Evolutionary conservation across 768 basidiomycete genomes (phyloP).

Genomic region (Podaxis sp.): DNA sequence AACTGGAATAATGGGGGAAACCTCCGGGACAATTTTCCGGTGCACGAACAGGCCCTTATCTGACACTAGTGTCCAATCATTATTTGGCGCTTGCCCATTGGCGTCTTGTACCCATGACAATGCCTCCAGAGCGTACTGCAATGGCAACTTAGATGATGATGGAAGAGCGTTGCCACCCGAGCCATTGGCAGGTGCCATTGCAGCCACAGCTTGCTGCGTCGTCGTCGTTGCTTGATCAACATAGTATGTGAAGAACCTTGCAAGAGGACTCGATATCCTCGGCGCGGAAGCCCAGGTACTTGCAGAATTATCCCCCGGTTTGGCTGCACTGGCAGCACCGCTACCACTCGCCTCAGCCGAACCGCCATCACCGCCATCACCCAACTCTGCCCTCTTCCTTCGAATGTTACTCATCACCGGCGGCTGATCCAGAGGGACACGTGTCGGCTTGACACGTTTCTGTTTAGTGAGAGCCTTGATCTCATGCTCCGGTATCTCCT

Average conservation of each 20-base stretch:
- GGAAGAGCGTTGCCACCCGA: slow-evolving; percentile 36
- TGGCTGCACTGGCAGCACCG: slow-evolving; percentile 10
- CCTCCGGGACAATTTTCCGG: slow-evolving; percentile 67
- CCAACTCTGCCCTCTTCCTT: slow-evolving; percentile 70
- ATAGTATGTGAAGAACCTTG: slow-evolving; percentile 69
- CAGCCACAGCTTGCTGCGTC: slow-evolving; percentile 75
- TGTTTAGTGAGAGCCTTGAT: slow-evolving; percentile 76
- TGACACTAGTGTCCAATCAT: slow-evolving; percentile 73
- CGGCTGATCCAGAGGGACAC: slow-evolving; percentile 92
- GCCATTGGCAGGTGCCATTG: slow-evolving; percentile 55
- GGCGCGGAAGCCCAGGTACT: slow-evolving; percentile 55
- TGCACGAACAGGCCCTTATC: slow-evolving; percentile 77
- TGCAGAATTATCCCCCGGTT: slow-evolving; percentile 7
- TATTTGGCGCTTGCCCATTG: slow-evolving; percentile 20
- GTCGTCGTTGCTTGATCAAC: slow-evolving; percentile 70
- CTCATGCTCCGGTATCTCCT: slow-evolving; percentile 84
- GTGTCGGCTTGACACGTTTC: slow-evolving; percentile 80
- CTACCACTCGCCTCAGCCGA: slow-evolving; percentile 15
- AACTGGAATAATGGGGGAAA: slow-evolving; percentile 79
- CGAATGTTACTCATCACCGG: slow-evolving; percentile 72
- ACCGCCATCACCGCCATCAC: slow-evolving; percentile 39
- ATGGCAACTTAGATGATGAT: slow-evolving; percentile 59
- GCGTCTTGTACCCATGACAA: slow-evolving; percentile 75
- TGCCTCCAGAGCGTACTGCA: slow-evolving; percentile 81
- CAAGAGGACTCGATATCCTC: slow-evolving; percentile 63